phyloP scores from a whole-genome alignment of 2,329 filamentous ascomycete genomes.

The Penicillium polonicum region DNA sequence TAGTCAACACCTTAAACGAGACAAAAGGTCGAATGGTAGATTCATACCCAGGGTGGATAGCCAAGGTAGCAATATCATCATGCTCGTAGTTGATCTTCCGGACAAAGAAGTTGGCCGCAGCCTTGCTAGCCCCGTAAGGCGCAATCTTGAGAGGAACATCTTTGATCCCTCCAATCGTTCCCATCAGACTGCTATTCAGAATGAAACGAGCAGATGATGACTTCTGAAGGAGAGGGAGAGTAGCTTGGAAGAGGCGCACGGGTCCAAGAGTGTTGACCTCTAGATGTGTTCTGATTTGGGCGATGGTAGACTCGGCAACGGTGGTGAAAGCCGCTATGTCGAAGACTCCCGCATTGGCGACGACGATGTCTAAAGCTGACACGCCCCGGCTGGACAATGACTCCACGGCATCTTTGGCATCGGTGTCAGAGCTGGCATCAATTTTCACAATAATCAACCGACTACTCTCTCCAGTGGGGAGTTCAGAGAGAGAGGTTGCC shows the following conservation, averaged over 20 bases:
- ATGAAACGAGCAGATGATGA: conserved; percentile 2
- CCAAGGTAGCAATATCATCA: neutral
- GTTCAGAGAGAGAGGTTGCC: neutral
- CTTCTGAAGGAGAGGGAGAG: neutral
- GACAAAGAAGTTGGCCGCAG: neutral
- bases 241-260: neutral
- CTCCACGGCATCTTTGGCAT: neutral
- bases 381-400: neutral
- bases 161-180: neutral
- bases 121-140: neutral
- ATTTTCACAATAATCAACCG: neutral
- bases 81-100: neutral
- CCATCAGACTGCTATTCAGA: neutral
- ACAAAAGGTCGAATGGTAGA: neutral
- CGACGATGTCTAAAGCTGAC: neutral
- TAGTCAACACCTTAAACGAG: neutral
- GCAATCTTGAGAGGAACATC: neutral
- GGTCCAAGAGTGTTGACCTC: neutral
- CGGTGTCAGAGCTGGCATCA: neutral
- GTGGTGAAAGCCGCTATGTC: neutral
- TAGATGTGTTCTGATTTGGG: neutral
- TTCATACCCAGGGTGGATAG: neutral
- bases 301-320: neutral
- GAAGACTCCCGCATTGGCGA: neutral
- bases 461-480: neutral